phyloP scores from a whole-genome alignment of 1,284 basidiomycete species.

The Exsudoporus floridanus region DNA sequence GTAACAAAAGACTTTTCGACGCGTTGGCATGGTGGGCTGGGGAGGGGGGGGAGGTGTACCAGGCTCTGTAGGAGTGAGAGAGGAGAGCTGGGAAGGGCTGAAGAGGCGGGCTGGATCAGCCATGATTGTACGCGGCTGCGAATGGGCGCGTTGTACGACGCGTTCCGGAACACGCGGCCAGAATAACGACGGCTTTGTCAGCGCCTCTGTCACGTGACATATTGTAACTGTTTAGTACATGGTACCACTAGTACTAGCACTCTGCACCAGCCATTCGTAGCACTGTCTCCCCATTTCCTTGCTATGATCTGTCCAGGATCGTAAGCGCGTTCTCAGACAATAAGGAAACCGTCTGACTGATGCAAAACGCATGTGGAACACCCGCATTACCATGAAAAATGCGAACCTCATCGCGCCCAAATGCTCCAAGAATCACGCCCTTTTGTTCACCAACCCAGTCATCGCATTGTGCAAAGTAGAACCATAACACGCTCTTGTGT shows the following conservation, averaged over 20 bases:
- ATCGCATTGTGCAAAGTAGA: constrained; percentile 57
- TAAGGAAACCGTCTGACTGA: constrained; percentile 43
- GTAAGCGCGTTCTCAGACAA: neutral
- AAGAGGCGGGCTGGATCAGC: constrained; percentile 17
- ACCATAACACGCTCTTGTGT: constrained; percentile 42
- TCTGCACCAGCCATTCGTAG: constrained; percentile 40
- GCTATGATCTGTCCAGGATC: constrained; percentile 47
- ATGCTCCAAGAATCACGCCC: constrained; percentile 39
- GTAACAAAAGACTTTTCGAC: constrained; percentile 19
- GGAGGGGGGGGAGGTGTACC: constrained; percentile 6
- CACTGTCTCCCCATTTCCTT: constrained; percentile 50
- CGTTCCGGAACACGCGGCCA: neutral
- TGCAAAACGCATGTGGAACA: constrained; percentile 65
- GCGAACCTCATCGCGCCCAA: constrained; percentile 37
- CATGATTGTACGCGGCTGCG: constrained; percentile 17
- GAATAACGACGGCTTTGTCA: constrained; percentile 15
- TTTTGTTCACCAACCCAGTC: constrained; percentile 59
- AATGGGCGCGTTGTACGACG: constrained; percentile 12
- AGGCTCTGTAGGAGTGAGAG: constrained; percentile 17
- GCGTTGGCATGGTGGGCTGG: constrained; percentile 12
- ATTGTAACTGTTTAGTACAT: neutral
- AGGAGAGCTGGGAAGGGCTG: constrained; percentile 14
- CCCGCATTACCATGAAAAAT: constrained; percentile 45
- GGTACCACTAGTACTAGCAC: neutral
- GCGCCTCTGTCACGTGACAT: constrained; percentile 16